phyloP scores from a whole-genome alignment of 495 filamentous ascomycete species.

The Choiromyces venosus region DNA sequence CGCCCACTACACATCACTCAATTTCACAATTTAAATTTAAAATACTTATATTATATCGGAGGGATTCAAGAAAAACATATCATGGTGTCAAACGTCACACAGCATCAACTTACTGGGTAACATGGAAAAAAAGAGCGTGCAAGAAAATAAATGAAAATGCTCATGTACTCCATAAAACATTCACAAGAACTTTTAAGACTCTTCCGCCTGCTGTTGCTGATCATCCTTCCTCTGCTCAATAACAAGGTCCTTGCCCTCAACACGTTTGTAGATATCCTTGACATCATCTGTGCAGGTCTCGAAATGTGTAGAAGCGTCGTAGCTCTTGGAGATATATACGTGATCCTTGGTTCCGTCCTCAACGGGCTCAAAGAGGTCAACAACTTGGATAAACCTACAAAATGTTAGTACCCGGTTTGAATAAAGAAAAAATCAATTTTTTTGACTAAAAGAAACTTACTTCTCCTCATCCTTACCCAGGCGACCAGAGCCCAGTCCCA shows the following conservation, averaged over 20 bases:
- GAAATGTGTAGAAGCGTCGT: slow-evolving; percentile 95
- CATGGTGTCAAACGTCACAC: not conserved
- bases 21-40: not conserved
- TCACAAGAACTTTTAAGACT: not conserved
- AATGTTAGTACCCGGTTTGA: slow-evolving; percentile 8
- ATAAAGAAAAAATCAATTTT: not conserved
- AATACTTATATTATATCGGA: slow-evolving; percentile 31
- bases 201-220: slow-evolving; percentile 21
- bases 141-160: slow-evolving; percentile 8
- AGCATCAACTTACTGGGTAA: not conserved
- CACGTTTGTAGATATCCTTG: slow-evolving; percentile 83
- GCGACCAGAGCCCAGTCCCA: slow-evolving; percentile 78
- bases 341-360: slow-evolving; percentile 81
- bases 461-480: slow-evolving; percentile 93
- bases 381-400: slow-evolving; percentile 40
- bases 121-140: slow-evolving; percentile 15
- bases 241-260: slow-evolving; percentile 80
- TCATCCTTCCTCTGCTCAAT: slow-evolving; percentile 41
- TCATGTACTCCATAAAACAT: slow-evolving; percentile 22
- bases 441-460: slow-evolving; percentile 42
- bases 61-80: slow-evolving; percentile 1
- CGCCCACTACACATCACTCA: not conserved
- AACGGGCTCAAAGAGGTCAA: slow-evolving; percentile 75
- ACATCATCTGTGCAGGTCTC: slow-evolving; percentile 95
- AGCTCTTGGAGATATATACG: slow-evolving; percentile 97